Percentiles rank a stretch among this genome's conserved stretches.
phyloP scores from a whole-genome alignment of 768 basidiomycete genomes.

The Collybia sordida region DNA sequence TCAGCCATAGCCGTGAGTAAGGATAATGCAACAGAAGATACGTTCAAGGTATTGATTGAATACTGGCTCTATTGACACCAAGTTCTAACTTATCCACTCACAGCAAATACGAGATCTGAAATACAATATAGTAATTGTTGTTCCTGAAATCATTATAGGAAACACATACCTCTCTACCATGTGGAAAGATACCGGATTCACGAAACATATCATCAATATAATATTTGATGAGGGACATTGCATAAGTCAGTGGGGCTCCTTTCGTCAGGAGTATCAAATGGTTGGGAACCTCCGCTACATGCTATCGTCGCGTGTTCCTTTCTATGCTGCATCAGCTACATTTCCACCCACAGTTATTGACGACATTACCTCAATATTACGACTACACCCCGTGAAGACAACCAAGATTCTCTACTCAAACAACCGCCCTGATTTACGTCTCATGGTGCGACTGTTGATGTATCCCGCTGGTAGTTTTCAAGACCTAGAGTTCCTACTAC shows the following conservation, averaged over 20 bases:
- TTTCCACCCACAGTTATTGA: constrained; percentile 21
- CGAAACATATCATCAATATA: constrained; percentile 18
- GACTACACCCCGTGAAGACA: constrained; percentile 12
- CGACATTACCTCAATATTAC: constrained; percentile 20
- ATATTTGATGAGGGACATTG: constrained; percentile 41
- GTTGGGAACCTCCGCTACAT: constrained; percentile 14
- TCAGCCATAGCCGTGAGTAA: not conserved
- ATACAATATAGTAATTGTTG: constrained; percentile 6
- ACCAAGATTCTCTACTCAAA: constrained; percentile 20
- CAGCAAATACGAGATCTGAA: constrained; percentile 7
- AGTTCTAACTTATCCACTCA: not conserved
- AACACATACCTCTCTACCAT: not conserved
- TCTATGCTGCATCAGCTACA: constrained; percentile 33
- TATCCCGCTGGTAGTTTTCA: constrained; percentile 18
- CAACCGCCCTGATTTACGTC: constrained; percentile 28
- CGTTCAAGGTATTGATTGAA: constrained; percentile 5
- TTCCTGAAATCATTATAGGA: constrained; percentile 9
- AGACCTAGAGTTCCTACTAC: constrained; percentile 13
- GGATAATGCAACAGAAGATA: constrained; percentile 6
- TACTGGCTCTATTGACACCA: not conserved
- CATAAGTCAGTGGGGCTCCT: constrained; percentile 35
- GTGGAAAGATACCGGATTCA: constrained; percentile 6
- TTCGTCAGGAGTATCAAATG: constrained; percentile 34
- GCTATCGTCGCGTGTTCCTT: constrained; percentile 25
- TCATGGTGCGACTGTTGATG: constrained; percentile 21